Conservation (phyloP, 2,329 filamentous ascomycete species). For the Botrytis aclada region DNA sequence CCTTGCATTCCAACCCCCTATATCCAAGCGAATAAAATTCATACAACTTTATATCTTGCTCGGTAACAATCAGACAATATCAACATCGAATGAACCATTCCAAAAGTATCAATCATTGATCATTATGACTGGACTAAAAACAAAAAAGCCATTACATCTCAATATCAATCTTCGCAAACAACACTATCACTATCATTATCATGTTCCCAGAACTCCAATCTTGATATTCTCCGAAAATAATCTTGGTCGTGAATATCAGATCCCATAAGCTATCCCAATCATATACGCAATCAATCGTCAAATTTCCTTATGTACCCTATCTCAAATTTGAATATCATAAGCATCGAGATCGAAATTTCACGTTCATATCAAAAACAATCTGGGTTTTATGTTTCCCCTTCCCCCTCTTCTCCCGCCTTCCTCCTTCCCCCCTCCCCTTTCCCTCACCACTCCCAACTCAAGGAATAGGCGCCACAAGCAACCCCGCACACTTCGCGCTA, state of each 20-base stretch:
- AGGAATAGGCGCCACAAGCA: neutral
- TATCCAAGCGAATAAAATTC: neutral
- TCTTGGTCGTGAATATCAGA: neutral
- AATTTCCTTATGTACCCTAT: neutral
- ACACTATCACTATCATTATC: neutral
- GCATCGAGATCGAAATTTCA: too few relatives aligned
- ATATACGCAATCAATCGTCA: neutral
- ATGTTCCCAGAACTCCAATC: neutral
- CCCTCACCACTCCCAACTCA: neutral
- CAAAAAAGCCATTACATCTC: neutral
- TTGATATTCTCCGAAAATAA: neutral
- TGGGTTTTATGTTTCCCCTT: neutral
- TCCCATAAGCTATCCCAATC: neutral
- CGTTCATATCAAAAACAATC: neutral
- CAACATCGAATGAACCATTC: neutral
- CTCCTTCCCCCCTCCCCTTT: too few relatives aligned
- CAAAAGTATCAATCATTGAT: neutral
- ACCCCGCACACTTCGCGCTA: conserved; percentile 1
- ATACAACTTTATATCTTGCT: neutral
- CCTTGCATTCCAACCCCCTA: neutral
- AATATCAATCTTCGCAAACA: too few relatives aligned
- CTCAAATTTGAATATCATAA: neutral
- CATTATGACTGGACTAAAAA: neutral
- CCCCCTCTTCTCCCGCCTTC: neutral
- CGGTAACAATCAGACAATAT: neutral